These are phyloP conservation scores for Glarea lozoyensis DNA, from an alignment of 495 filamentous ascomycete genomes.

Conservation along the genomic window DNA sequence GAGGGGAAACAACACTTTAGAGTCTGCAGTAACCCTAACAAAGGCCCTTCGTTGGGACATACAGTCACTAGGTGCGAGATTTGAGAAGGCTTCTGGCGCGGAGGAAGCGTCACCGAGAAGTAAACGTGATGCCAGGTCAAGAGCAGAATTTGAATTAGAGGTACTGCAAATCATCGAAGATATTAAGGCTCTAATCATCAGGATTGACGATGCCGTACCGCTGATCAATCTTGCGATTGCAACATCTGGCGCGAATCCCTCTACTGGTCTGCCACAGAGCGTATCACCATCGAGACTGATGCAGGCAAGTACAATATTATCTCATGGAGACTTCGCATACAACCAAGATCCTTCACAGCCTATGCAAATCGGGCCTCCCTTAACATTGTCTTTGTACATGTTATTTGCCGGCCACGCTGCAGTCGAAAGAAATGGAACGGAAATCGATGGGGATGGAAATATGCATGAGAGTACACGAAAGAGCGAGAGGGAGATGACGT, in stretches of 20 bases:
- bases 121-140: conserved; percentile 34
- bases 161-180: conserved; percentile 53
- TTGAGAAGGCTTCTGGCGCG: conserved; percentile 59
- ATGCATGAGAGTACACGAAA: conserved; percentile 24
- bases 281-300: conserved; percentile 87
- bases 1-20: conserved; percentile 88
- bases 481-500: conserved; percentile 49
- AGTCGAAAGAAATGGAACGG: conserved; percentile 41
- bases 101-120: conserved; percentile 50
- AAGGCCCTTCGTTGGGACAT: conserved; percentile 86
- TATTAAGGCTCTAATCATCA: conserved; percentile 63
- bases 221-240: conserved; percentile 93
- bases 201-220: conserved; percentile 90
- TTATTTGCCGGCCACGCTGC: conserved; percentile 72
- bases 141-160: conserved; percentile 18
- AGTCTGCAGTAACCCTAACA: conserved; percentile 79
- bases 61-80: conserved; percentile 67
- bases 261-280: conserved; percentile 65
- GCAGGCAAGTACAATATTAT: conserved; percentile 90
- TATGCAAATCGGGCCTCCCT: conserved; percentile 82
- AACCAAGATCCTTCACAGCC: conserved; percentile 49
- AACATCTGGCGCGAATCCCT: conserved; percentile 82
- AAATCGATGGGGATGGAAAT: background rate
- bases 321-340: conserved; percentile 80
- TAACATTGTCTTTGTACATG: conserved; percentile 92